These are phyloP conservation scores for Polytrichum formosum DNA, from an alignment of 225 moss, liverwort and hornwort genomes.

Conservation along the genomic window DNA sequence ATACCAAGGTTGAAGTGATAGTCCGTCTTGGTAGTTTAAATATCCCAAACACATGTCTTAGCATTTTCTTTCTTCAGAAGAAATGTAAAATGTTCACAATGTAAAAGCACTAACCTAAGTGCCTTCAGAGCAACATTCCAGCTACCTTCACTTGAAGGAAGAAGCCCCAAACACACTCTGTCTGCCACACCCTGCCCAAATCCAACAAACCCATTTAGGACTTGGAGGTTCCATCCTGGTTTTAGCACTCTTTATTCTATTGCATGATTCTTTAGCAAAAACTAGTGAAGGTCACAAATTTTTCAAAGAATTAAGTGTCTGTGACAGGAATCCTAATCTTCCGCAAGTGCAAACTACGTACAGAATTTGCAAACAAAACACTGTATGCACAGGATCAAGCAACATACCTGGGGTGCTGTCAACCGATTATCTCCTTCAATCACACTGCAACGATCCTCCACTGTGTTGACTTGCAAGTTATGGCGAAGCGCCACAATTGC, in stretches of 20 bases:
- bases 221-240: too few relatives aligned
- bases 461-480: slow-evolving; percentile 70
- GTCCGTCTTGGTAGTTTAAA: not conserved
- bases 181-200: slow-evolving; percentile 63
- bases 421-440: slow-evolving; percentile 85
- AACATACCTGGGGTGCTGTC: slow-evolving; percentile 65
- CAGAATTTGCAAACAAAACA: too few relatives aligned
- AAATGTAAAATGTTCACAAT: not conserved
- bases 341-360: too few relatives aligned
- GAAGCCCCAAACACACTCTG: slow-evolving; percentile 85
- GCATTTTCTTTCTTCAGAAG: not conserved
- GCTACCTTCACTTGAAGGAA: slow-evolving; percentile 87
- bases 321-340: too few relatives aligned
- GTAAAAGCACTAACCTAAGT: slow-evolving; percentile 44
- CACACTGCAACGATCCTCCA: slow-evolving; percentile 62
- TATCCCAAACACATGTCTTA: not conserved
- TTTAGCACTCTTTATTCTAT: too few relatives aligned
- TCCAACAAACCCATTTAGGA: too few relatives aligned
- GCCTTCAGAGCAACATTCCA: slow-evolving; percentile 73
- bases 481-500: slow-evolving; percentile 75
- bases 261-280: too few relatives aligned
- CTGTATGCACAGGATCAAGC: not conserved
- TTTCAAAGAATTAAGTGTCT: not conserved
- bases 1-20: not conserved
- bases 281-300: too few relatives aligned